Base-by-base conservation (phyloP, 345 rosid genomes). In the Citrus australasica region DNA sequence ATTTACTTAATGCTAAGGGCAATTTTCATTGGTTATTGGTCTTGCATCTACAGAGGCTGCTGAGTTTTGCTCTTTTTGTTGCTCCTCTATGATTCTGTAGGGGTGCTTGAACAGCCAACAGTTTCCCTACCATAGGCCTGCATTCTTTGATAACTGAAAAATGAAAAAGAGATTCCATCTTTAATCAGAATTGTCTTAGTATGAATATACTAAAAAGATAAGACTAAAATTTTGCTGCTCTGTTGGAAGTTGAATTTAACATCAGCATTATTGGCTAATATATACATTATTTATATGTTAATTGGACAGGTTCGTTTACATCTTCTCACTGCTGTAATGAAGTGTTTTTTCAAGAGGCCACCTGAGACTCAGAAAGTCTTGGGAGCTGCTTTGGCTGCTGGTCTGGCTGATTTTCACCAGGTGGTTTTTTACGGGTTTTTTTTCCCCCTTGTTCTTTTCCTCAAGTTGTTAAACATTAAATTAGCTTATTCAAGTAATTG, bases 341-440 rank as follows among this genome's bases (percentile, higher is more conserved):
- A 96, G 84, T 96, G 99, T 82, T 96, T 92, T 79, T 96, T 93
- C 79, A 92, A 92, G 90, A 92, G 99, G 74, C 89, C 99, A 51
- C 98, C 98, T 60, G 98, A 94, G 91, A 92, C 98, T 73, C 98
- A 92, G 85, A 96, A 83, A 79, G 98, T 97, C 74, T 56, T 96
- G 68, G 98, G 98, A 79, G 87, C 79, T 82, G 97, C 97, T 73
- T 82, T 96, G 79, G 92, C 97, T 84, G 91, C 97, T 37, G 97
- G 98, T 51, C 78, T 91, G 81, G 90, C 94, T 75, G 98, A 93
- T 81, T 89, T 95, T 81, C 97, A 95, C 82, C 97, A 94, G 94
- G 99, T 92, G 65, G 59, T 67, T 3, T 65, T 79, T 65, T 71
- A 35, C 37, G 7, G 37, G 37, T 3, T 62, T 67, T 75, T 37